phyloP scores from a whole-genome alignment of 2,329 filamentous ascomycete species.

The Colletotrichum chlorophyti region DNA sequence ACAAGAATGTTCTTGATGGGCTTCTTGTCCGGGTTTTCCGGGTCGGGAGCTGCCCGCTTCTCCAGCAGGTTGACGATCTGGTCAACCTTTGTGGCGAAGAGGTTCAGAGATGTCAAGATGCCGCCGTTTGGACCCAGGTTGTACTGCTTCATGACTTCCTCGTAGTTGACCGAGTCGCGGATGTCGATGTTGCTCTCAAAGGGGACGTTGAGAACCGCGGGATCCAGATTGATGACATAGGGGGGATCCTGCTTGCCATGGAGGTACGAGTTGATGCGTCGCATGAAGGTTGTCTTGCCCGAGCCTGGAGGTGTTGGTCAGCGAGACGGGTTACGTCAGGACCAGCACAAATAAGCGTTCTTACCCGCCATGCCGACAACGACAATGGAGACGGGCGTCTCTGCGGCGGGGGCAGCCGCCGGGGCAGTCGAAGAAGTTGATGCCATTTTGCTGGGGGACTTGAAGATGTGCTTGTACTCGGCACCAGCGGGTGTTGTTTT shows the following conservation, averaged over 20 bases:
- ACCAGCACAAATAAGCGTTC: slow-evolving; percentile 31
- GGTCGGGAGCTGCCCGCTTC: slow-evolving; percentile 77
- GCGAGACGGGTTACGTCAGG: slow-evolving; percentile 4
- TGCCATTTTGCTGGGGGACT: slow-evolving; percentile 26
- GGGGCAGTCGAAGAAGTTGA: slow-evolving; percentile 32
- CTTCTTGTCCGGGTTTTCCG: slow-evolving; percentile 64
- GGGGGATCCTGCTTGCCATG: slow-evolving; percentile 82
- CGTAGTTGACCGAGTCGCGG: slow-evolving; percentile 98
- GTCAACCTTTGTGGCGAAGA: slow-evolving; percentile 98
- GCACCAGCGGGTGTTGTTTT: slow-evolving; percentile 8
- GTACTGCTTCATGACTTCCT: slow-evolving; percentile 99
- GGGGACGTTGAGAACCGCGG: slow-evolving; percentile 89
- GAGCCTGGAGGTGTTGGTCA: slow-evolving; percentile 64
- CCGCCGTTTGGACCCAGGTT: slow-evolving; percentile 97
- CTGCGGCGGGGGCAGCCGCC: slow-evolving; percentile 26
- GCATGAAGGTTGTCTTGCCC: slow-evolving; percentile 99
- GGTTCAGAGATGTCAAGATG: slow-evolving; percentile 92
- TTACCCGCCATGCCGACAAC: slow-evolving; percentile 95
- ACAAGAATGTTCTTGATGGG: slow-evolving; percentile 85
- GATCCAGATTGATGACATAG: slow-evolving; percentile 97
- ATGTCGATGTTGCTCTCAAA: slow-evolving; percentile 99
- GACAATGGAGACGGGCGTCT: slow-evolving; percentile 79
- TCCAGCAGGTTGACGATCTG: slow-evolving; percentile 90
- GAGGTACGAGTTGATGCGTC: slow-evolving; percentile 92
- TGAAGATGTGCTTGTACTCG: background rate